Percentiles rank a stretch among this genome's conserved stretches.
Conservation (phyloP, 805 yeast species). For the Candida schatavii region DNA sequence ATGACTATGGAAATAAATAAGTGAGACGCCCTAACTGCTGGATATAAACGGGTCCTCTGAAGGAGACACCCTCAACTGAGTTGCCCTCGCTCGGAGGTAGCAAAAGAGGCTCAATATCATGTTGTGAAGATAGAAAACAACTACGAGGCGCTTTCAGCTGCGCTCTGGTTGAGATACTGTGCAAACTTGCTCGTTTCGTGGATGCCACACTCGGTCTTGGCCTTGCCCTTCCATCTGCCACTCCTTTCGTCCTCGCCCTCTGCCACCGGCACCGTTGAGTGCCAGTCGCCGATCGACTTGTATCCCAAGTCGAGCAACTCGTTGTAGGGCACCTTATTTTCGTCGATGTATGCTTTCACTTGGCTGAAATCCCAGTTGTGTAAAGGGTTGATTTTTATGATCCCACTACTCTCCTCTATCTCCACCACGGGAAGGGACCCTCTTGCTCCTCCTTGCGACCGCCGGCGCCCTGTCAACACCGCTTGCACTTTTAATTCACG, state of each 20-base stretch:
- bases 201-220: slow-evolving; percentile 94
- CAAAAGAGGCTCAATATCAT: too few relatives aligned
- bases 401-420: slow-evolving; percentile 63
- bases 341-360: slow-evolving; percentile 67
- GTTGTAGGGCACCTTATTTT: slow-evolving; percentile 78
- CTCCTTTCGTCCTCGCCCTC: slow-evolving; percentile 95
- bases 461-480: slow-evolving; percentile 88
- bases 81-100: too few relatives aligned
- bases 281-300: slow-evolving; percentile 93
- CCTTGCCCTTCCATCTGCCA: slow-evolving; percentile 95
- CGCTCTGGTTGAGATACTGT: slow-evolving; percentile 50
- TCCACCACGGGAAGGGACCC: slow-evolving; percentile 71
- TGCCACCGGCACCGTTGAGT: slow-evolving; percentile 82
- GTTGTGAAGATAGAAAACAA: too few relatives aligned
- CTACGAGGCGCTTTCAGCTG: too few relatives aligned
- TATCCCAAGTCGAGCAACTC: slow-evolving; percentile 81
- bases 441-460: slow-evolving; percentile 86
- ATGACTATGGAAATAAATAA: too few relatives aligned
- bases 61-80: too few relatives aligned
- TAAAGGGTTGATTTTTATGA: slow-evolving; percentile 85
- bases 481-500: slow-evolving; percentile 69
- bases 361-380: slow-evolving; percentile 76
- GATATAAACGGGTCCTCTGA: too few relatives aligned
- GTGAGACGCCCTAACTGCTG: too few relatives aligned
- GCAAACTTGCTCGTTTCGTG: slow-evolving; percentile 79